Evolutionary conservation across 257 asterid species (phyloP).

Genomic region (Solanum boliviense): DNA sequence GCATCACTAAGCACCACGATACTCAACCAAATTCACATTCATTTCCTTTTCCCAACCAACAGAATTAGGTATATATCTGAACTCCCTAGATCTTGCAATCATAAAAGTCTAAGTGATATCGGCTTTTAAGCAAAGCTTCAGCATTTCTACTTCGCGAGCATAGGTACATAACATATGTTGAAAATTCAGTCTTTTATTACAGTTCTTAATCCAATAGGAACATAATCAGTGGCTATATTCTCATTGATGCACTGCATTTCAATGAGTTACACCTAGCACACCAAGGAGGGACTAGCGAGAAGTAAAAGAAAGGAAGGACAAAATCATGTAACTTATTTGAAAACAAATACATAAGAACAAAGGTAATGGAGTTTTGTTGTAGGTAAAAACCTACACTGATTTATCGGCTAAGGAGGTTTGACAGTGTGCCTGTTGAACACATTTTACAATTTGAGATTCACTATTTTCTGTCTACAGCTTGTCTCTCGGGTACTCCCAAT

Average conservation of each 20-base stretch:
- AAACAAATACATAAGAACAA: background rate
- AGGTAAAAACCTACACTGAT: background rate
- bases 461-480: background rate
- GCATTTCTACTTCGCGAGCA: background rate
- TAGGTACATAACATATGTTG: background rate
- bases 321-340: background rate
- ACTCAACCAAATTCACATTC: background rate
- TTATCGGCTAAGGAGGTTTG: background rate
- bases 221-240: background rate
- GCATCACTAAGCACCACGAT: background rate
- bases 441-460: background rate
- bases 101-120: background rate
- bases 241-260: background rate
- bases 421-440: background rate
- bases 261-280: background rate
- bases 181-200: background rate
- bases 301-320: background rate
- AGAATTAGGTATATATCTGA: background rate
- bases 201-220: background rate
- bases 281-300: background rate
- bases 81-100: background rate
- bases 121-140: background rate
- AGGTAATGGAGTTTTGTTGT: background rate
- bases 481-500: background rate
- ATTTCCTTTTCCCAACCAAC: background rate